Percentiles rank a stretch among this genome's conserved stretches.
Evolutionary conservation across 1,284 basidiomycete species (phyloP).

Genomic region (Marasmius sp.): DNA sequence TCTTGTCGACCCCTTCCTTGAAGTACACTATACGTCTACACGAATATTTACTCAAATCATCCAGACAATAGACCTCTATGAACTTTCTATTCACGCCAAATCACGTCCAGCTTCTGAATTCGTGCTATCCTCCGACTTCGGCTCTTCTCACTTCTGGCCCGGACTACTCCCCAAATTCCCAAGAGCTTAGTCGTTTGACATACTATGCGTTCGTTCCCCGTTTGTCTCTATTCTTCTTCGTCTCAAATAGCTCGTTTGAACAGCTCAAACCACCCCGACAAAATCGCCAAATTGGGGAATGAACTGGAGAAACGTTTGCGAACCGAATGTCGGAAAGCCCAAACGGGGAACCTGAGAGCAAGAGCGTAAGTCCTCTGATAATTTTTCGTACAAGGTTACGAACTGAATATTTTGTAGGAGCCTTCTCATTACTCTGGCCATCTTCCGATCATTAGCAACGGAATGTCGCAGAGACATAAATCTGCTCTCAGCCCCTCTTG

Average conservation of each 20-base stretch:
- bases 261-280: constrained; percentile 79
- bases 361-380: constrained; percentile 65
- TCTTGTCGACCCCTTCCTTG: too few relatives aligned
- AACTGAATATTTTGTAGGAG: constrained; percentile 45
- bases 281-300: constrained; percentile 82
- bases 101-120: constrained; percentile 84
- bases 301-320: constrained; percentile 82
- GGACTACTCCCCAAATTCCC: constrained; percentile 83
- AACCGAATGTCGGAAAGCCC: constrained; percentile 68
- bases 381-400: constrained; percentile 3
- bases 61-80: constrained; percentile 28
- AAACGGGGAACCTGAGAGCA: constrained; percentile 71
- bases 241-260: background rate
- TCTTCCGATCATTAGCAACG: constrained; percentile 82
- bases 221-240: background rate
- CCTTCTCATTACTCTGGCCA: constrained; percentile 85
- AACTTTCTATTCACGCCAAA: constrained; percentile 75
- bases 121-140: constrained; percentile 89
- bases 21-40: too few relatives aligned
- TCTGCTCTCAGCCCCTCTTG: constrained; percentile 78
- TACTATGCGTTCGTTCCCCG: constrained; percentile 72
- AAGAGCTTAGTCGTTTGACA: constrained; percentile 88
- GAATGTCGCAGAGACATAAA: constrained; percentile 89
- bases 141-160: constrained; percentile 75
- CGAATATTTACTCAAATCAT: too few relatives aligned